Evolutionary conservation across 257 asterid species (phyloP).

Genomic region (Solanum paucissectum): DNA sequence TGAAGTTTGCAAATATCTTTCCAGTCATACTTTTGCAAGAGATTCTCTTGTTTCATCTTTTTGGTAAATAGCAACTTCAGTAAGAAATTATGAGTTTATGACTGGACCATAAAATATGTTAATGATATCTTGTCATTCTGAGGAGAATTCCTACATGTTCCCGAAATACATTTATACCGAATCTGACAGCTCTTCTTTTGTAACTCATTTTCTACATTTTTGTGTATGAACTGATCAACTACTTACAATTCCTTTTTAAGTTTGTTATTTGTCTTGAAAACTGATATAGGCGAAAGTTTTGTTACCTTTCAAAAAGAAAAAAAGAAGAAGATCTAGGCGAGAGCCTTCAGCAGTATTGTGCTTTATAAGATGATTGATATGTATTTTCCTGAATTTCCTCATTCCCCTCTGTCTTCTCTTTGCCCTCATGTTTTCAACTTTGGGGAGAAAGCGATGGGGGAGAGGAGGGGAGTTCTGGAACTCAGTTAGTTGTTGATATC

Average conservation of each 20-base stretch:
- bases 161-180: background rate
- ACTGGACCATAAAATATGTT: background rate
- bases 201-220: background rate
- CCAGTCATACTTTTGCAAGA: background rate
- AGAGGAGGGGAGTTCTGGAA: background rate
- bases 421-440: background rate
- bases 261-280: background rate
- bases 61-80: background rate
- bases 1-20: background rate
- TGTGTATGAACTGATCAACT: background rate
- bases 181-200: background rate
- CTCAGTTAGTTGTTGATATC: background rate
- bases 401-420: background rate
- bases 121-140: background rate
- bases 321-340: background rate
- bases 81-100: background rate
- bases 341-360: background rate
- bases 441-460: background rate
- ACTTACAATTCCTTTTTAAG: background rate
- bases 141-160: background rate
- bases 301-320: background rate
- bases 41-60: background rate
- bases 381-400: background rate
- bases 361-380: background rate
- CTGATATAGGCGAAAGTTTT: background rate